phyloP scores from a whole-genome alignment of 225 moss, liverwort and hornwort genomes.

The Takakia lepidozioides region DNA sequence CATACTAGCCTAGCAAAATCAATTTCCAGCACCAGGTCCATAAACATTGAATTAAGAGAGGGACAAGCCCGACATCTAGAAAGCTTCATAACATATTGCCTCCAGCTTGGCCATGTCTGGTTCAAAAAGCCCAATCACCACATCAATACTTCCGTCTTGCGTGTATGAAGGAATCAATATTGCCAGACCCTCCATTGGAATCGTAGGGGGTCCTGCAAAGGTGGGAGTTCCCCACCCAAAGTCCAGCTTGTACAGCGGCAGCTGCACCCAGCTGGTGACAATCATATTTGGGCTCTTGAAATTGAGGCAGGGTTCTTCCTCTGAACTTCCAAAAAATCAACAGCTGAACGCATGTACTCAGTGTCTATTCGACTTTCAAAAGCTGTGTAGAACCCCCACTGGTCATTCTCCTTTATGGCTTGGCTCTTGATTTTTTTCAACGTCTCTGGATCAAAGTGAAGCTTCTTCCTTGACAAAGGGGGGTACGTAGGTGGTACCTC shows the following conservation, averaged over 20 bases:
- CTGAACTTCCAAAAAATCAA: slow-evolving; percentile 71
- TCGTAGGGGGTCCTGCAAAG: slow-evolving; percentile 79
- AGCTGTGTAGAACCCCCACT: slow-evolving; percentile 45
- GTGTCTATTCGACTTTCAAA: slow-evolving; percentile 73
- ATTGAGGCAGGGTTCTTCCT: slow-evolving; percentile 41
- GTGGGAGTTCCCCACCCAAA: slow-evolving; percentile 80
- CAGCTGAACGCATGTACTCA: slow-evolving; percentile 70
- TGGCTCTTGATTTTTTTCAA: slow-evolving; percentile 54
- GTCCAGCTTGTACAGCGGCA: slow-evolving; percentile 68
- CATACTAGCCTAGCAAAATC: too few species aligned
- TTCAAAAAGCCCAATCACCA: slow-evolving; percentile 45
- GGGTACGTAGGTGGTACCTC: slow-evolving; percentile 12
- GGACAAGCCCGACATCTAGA: too few species aligned
- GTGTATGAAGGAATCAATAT: slow-evolving; percentile 56
- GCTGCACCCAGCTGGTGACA: slow-evolving; percentile 74
- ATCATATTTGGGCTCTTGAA: slow-evolving; percentile 74
- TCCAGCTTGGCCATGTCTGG: slow-evolving; percentile 83
- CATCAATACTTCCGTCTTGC: slow-evolving; percentile 77
- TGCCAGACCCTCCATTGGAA: slow-evolving; percentile 77
- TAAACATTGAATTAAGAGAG: too few species aligned
- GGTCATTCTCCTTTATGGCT: slow-evolving; percentile 42
- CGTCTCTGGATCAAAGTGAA: slow-evolving; percentile 51
- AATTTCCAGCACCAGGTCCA: too few species aligned
- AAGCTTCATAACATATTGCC: slow-evolving; percentile 22
- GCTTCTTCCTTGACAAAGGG: slow-evolving; percentile 46